phyloP scores from a whole-genome alignment of 257 asterid species.

The Nemophila menziesii region DNA sequence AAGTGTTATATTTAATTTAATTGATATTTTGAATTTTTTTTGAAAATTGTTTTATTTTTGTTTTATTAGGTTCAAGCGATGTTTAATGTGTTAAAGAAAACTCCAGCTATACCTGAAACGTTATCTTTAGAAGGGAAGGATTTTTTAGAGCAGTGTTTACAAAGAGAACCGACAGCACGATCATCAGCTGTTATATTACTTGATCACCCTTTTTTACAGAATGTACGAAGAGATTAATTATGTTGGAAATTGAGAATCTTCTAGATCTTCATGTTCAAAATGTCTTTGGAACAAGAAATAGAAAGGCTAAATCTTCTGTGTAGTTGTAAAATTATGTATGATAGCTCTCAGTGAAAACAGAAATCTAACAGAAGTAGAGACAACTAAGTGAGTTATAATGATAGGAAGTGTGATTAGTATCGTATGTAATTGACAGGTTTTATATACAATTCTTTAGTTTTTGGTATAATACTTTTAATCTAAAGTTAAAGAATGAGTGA shows the following conservation, averaged over 20 bases:
- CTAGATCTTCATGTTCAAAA: too few relatives aligned
- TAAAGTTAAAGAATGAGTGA: too few relatives aligned
- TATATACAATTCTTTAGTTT: too few relatives aligned
- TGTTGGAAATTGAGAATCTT: conserved; percentile 24
- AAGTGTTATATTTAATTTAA: background rate
- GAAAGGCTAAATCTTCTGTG: too few relatives aligned
- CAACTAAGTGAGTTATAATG: too few relatives aligned
- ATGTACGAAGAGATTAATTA: conserved; percentile 33
- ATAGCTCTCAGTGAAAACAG: too few relatives aligned
- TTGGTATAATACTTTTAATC: too few relatives aligned
- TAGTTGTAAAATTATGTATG: too few relatives aligned
- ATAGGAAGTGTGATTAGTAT: too few relatives aligned
- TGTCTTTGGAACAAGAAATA: too few relatives aligned
- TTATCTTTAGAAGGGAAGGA: conserved; percentile 68
- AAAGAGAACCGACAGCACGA: conserved; percentile 56
- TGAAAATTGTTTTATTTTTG: background rate
- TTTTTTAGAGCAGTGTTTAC: conserved; percentile 61
- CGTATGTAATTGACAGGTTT: too few relatives aligned
- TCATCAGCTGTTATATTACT: conserved; percentile 63
- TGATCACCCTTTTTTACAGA: conserved; percentile 49
- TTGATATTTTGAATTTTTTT: background rate
- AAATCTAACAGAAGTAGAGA: too few relatives aligned
- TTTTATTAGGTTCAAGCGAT: conserved; percentile 71
- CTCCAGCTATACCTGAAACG: conserved; percentile 63
- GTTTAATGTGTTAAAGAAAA: conserved; percentile 61